Evolutionary conservation across 192 early-diverging fungal genomes (phyloP).

Genomic region (Backusella tuberculispora): DNA sequence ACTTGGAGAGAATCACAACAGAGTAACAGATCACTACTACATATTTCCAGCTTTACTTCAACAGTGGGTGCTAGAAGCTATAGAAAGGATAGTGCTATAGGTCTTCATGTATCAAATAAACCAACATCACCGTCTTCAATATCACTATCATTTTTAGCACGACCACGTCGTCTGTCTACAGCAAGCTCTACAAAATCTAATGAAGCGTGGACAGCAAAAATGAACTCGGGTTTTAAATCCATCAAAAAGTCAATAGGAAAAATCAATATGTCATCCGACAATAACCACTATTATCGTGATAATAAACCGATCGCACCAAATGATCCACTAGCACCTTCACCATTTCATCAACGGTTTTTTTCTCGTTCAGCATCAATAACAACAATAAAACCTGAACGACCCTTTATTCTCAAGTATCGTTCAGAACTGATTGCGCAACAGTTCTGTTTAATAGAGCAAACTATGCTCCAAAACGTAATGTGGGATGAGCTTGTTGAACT

Average conservation of each 20-base stretch:
- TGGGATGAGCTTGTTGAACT: conserved; percentile 60
- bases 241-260: conserved; percentile 34
- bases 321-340: neutral
- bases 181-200: conserved; percentile 25
- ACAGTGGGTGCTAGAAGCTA: neutral
- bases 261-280: neutral
- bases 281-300: neutral
- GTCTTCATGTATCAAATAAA: conserved; percentile 8
- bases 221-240: conserved; percentile 32
- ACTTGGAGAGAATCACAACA: neutral
- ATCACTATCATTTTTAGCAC: conserved; percentile 26
- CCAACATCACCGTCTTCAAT: conserved; percentile 5
- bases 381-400: conserved; percentile 28
- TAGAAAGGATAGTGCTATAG: conserved; percentile 32
- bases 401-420: conserved; percentile 51
- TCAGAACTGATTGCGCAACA: conserved; percentile 59
- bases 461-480: conserved; percentile 50
- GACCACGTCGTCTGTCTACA: conserved; percentile 31
- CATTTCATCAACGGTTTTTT: neutral
- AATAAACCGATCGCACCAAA: neutral
- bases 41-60: neutral
- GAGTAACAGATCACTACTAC: neutral
- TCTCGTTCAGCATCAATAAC: neutral
- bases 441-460: conserved; percentile 56
- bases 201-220: conserved; percentile 35